Evolutionary conservation across 208 protist genomes (phyloP), one percentile per base, ranked within the genome.

Genomic region (Herpetomonas muscarum): DNA sequence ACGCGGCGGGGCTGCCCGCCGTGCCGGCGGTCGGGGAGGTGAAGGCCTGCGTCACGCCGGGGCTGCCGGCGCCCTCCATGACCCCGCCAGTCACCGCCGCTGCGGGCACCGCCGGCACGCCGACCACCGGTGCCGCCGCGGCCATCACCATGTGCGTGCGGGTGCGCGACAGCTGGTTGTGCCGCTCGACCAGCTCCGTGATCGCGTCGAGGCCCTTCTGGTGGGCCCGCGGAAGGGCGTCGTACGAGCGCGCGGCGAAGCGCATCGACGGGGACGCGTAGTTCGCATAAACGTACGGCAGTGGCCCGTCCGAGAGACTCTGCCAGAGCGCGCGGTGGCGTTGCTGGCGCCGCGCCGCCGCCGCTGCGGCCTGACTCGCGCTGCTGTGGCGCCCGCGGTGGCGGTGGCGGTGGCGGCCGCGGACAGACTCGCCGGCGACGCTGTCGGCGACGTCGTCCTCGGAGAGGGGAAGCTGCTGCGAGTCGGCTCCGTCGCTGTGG

Each of bases 191-290:
- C 1, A 80, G 42, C 29, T 56, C 61, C 0, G 54, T 54, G n/a
- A 92, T 55, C 13, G 85, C 80, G 9, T 81, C 67, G 15, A 92
- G 67, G 9, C 85, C 80, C 7, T 73, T 67, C 34, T 86, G 85
- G 41, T 80, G 72, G 12, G 28, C 60, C 46, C 41, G 51, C 13
- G 68, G 69, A 9, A 92, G 61, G 39, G 62, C 55, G 61, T 79
- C 75, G 42, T 80, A 78, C 12, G 67, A 85, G 29, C 13, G 46
- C 15, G 51, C 55, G 3, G 55, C 64, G 55, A 57, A 74, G 19
- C 52, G 65, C 28, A 81, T 29, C 1, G 85, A 75, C 15, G 74
- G 47, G 30, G 75, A 76, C 19, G 70, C 46, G 64, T 77, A 92
- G 63, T 92, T 92, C 9, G 78, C 74, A 50, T 74, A 92, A 3